A percentile compares a stretch with the other conserved stretches of the same genome.
Conservation (phyloP, 2,329 filamentous ascomycete genomes). For the Botrytis elliptica region DNA sequence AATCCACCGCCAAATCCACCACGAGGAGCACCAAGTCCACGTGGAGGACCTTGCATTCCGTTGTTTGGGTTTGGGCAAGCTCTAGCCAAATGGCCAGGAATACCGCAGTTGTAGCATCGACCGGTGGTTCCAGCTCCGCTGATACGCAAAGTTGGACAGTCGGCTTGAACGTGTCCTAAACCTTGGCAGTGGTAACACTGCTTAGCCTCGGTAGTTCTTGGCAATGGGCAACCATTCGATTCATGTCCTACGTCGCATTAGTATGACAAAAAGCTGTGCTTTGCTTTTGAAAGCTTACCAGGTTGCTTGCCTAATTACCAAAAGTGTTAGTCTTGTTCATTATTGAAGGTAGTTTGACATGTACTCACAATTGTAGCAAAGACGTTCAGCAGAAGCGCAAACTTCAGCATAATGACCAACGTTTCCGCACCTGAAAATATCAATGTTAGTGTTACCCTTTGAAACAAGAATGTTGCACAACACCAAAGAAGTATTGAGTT, state of each 20-base stretch:
- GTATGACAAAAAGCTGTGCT: background rate
- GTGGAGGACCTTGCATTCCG: slow-evolving; percentile 51
- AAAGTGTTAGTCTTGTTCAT: slow-evolving; percentile 20
- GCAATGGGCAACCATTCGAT: slow-evolving; percentile 95
- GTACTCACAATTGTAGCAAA: slow-evolving; percentile 96
- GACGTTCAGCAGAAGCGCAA: slow-evolving; percentile 94
- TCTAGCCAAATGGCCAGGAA: slow-evolving; percentile 88
- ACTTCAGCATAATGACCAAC: slow-evolving; percentile 83
- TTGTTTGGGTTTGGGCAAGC: slow-evolving; percentile 77
- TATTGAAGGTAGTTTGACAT: background rate
- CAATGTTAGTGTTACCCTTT: slow-evolving; percentile 9
- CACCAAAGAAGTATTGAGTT: background rate
- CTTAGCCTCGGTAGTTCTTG: slow-evolving; percentile 96
- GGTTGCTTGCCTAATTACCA: slow-evolving; percentile 69
- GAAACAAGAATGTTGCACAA: slow-evolving; percentile 6
- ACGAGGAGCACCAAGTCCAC: slow-evolving; percentile 66
- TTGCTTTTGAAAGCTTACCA: slow-evolving; percentile 45
- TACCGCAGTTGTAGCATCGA: slow-evolving; percentile 95
- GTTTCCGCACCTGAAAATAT: slow-evolving; percentile 58
- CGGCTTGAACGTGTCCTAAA: slow-evolving; percentile 95
- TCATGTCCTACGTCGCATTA: slow-evolving; percentile 67
- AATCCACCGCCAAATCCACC: slow-evolving; percentile 65
- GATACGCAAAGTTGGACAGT: slow-evolving; percentile 94
- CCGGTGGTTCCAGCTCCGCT: slow-evolving; percentile 78
- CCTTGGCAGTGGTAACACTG: slow-evolving; percentile 99